Conservation (phyloP, 495 filamentous ascomycete species). For the Aspergillus biplanus region DNA sequence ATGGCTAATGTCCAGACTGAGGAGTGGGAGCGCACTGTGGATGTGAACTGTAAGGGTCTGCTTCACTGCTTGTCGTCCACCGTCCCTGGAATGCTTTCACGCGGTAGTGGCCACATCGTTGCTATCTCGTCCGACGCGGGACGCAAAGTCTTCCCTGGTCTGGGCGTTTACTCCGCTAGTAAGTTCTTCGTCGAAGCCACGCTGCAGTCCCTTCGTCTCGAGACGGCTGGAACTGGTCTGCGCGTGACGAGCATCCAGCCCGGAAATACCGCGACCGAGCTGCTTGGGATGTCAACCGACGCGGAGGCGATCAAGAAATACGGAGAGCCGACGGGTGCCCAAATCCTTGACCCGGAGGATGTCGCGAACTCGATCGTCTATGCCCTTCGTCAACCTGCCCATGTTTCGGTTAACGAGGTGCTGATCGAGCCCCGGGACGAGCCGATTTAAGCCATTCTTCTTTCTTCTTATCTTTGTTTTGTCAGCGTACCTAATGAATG, state of each 20-base stretch:
- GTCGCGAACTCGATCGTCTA: slow-evolving; percentile 67
- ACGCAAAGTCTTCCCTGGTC: slow-evolving; percentile 70
- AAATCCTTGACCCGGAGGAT: slow-evolving; percentile 65
- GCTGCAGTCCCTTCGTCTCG: slow-evolving; percentile 64
- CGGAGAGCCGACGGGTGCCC: slow-evolving; percentile 65
- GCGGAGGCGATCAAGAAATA: slow-evolving; percentile 70
- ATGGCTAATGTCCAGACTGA: slow-evolving; percentile 67
- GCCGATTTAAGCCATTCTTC: slow-evolving; percentile 54
- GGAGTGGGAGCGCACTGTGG: slow-evolving; percentile 71
- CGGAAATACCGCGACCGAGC: slow-evolving; percentile 65
- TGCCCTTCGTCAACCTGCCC: slow-evolving; percentile 62
- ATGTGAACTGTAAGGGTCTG: slow-evolving; percentile 74
- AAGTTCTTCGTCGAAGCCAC: slow-evolving; percentile 78
- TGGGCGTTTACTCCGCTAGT: slow-evolving; percentile 72
- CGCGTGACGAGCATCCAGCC: slow-evolving; percentile 69
- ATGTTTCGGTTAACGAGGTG: slow-evolving; percentile 73
- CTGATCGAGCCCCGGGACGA: slow-evolving; percentile 73
- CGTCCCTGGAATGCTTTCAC: slow-evolving; percentile 64
- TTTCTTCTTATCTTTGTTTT: not conserved
- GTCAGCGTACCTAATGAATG: no score
- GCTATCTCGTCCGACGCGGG: slow-evolving; percentile 73
- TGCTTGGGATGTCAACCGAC: slow-evolving; percentile 68
- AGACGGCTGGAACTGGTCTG: slow-evolving; percentile 67
- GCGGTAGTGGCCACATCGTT: slow-evolving; percentile 64
- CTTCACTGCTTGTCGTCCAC: slow-evolving; percentile 63